A percentile compares a stretch with the other conserved stretches of the same genome.
Evolutionary conservation across 208 protist species (phyloP).

Genomic region (Trypanosoma brucei): DNA sequence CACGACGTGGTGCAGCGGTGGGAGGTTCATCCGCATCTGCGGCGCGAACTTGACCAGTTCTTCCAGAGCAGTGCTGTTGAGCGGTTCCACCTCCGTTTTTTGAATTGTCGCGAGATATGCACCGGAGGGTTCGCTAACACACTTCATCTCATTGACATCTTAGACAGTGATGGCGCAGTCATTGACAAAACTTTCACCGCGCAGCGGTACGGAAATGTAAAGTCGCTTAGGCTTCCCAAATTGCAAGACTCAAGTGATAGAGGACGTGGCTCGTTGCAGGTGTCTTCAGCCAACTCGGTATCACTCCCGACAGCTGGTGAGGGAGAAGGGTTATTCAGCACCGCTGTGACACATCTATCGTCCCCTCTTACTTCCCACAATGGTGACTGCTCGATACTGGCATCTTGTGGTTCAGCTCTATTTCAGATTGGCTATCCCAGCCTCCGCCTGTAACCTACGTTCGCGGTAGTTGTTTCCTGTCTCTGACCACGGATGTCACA

Average conservation of each 20-base stretch:
- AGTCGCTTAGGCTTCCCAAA: constrained; percentile 47
- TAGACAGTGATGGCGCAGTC: constrained; percentile 6
- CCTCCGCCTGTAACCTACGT: neutral
- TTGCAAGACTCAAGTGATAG: constrained; percentile 32
- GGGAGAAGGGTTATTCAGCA: neutral
- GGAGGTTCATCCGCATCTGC: constrained; percentile 72
- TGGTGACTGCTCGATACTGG: constrained; percentile 58
- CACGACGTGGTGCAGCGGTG: constrained; percentile 48
- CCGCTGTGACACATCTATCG: constrained; percentile 19
- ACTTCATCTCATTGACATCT: constrained; percentile 68
- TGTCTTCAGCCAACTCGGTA: constrained; percentile 50
- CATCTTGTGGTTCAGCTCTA: constrained; percentile 55
- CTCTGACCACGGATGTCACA: neutral
- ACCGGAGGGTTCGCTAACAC: constrained; percentile 73
- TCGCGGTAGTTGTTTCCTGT: neutral
- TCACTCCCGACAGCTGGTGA: constrained; percentile 2
- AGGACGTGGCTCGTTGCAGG: constrained; percentile 23
- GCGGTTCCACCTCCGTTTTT: constrained; percentile 67
- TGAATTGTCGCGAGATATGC: constrained; percentile 47
- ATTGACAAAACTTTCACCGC: neutral
- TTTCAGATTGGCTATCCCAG: constrained; percentile 72
- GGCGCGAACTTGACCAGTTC: constrained; percentile 52
- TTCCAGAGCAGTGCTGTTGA: constrained; percentile 70
- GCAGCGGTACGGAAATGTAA: constrained; percentile 14
- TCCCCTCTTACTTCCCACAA: constrained; percentile 26